Conservation (phyloP, 2,329 filamentous ascomycete species). For the Neofusicoccum umdonicola region DNA sequence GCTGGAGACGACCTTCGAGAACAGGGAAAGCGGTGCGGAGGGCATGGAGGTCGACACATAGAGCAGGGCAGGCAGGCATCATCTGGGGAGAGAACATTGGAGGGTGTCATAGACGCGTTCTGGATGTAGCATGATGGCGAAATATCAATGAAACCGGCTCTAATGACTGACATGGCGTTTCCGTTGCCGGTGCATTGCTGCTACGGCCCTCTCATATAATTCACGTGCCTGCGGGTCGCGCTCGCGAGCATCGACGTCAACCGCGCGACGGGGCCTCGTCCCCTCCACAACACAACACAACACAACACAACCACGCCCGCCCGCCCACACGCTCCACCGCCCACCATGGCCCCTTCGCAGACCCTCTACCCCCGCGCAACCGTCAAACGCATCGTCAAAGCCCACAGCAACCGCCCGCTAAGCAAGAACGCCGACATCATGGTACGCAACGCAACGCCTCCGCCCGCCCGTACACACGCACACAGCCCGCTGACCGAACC, state of each 20-base stretch:
- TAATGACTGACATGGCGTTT: neutral
- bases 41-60: conserved; percentile 56
- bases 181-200: neutral
- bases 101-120: conserved; percentile 5
- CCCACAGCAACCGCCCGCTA: conserved; percentile 74
- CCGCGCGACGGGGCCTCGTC: neutral
- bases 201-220: neutral
- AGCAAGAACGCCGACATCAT: conserved; percentile 85
- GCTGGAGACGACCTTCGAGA: conserved; percentile 68
- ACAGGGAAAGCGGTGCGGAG: conserved; percentile 41
- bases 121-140: conserved; percentile 10
- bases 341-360: conserved; percentile 59
- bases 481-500: neutral
- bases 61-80: neutral
- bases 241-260: conserved; percentile 17
- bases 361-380: conserved; percentile 82
- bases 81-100: neutral
- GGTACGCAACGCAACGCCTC: conserved; percentile 48
- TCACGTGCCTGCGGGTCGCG: conserved; percentile 14
- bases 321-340: conserved; percentile 21
- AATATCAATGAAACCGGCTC: conserved; percentile 10
- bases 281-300: neutral
- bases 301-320: conserved; percentile 10
- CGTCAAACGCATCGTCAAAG: conserved; percentile 86
- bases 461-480: neutral